phyloP scores from a whole-genome alignment of 78 protist species.

The Diacronema lutheri region DNA sequence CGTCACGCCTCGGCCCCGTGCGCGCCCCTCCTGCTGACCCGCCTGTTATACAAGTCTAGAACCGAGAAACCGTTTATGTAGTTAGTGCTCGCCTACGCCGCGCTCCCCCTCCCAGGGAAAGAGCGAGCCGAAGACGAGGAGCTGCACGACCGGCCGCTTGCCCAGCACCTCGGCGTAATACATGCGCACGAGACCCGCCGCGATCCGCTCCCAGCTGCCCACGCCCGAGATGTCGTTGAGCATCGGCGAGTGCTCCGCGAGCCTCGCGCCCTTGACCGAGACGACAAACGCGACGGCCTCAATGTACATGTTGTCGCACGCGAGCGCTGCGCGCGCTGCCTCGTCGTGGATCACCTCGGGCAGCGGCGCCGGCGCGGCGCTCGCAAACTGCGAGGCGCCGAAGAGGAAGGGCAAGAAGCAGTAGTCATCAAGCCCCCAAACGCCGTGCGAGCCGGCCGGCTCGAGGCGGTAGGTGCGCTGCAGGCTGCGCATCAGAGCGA shows the following conservation, averaged over 20 bases:
- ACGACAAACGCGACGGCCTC: background rate
- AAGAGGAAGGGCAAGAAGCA: constrained; percentile 87
- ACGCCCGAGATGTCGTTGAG: constrained; percentile 62
- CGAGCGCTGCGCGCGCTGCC: background rate
- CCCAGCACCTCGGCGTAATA: constrained; percentile 25
- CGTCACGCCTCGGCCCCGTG: too few relatives aligned
- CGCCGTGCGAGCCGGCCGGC: constrained; percentile 89
- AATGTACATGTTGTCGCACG: constrained; percentile 27
- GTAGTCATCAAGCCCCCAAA: constrained; percentile 96
- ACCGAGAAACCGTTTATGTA: too few relatives aligned
- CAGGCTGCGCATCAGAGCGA: constrained; percentile 64
- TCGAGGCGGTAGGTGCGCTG: constrained; percentile 59
- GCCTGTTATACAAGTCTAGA: too few relatives aligned
- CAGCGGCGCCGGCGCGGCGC: too few relatives aligned
- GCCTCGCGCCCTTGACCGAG: constrained; percentile 65
- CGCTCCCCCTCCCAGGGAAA: background rate
- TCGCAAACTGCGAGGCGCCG: constrained; percentile 89
- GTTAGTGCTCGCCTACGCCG: too few relatives aligned
- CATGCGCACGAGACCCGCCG: constrained; percentile 3
- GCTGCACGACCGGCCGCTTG: constrained; percentile 42
- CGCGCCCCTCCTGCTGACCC: too few relatives aligned
- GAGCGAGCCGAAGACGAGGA: constrained; percentile 12
- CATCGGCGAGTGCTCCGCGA: constrained; percentile 77
- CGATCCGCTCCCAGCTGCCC: constrained; percentile 16
- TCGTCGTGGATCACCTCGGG: constrained; percentile 3